Conservation (phyloP, 2,329 filamentous ascomycete species). For the Sclerotinia sclerotiorum region DNA sequence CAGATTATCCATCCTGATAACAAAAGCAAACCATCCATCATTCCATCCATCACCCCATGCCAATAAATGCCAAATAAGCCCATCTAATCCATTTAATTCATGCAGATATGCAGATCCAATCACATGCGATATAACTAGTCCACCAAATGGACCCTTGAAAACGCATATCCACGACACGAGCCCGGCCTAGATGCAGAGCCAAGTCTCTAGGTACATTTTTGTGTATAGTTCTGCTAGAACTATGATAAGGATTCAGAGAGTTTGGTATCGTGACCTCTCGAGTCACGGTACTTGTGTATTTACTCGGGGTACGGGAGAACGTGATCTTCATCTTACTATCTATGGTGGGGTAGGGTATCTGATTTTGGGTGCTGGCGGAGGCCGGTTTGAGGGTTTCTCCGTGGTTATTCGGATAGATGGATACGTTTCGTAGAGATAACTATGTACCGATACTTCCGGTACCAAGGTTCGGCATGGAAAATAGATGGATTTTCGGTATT, state of each 20-base stretch:
- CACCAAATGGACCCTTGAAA: not conserved
- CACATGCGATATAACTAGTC: slow-evolving; percentile 10
- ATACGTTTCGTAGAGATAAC: not conserved
- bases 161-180: not conserved
- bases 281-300: not conserved
- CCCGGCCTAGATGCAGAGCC: not conserved
- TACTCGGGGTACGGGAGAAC: slow-evolving; percentile 9
- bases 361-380: not conserved
- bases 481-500: not conserved
- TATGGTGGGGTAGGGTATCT: not conserved
- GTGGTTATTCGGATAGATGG: not conserved
- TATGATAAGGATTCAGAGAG: not conserved
- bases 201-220: not conserved
- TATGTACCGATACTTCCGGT: slow-evolving; percentile 3
- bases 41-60: not conserved
- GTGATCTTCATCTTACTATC: not conserved
- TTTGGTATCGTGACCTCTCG: not conserved
- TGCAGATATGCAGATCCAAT: slow-evolving; percentile 9
- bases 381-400: not conserved
- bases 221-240: not conserved
- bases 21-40: not conserved
- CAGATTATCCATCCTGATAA: not conserved
- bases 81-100: not conserved
- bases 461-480: not conserved
- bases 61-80: not conserved